Evolutionary conservation across 2,329 filamentous ascomycete genomes (phyloP), one percentile per base, ranked within the genome.

Genomic region (Sclerotinia minor): DNA sequence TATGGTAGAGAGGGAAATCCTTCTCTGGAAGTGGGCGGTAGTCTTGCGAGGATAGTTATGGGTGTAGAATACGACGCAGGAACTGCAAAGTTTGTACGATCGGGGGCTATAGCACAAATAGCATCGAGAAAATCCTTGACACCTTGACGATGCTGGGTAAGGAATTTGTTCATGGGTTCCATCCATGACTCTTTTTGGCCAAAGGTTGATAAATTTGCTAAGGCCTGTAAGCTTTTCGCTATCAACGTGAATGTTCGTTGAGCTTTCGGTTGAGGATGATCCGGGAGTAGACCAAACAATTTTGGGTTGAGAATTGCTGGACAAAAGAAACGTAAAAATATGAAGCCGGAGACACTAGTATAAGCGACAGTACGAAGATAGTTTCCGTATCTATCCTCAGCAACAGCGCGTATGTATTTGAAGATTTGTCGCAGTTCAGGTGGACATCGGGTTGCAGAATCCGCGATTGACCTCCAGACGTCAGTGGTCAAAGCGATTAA

Each of bases 181-280:
- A 98, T 97, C 92, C 93, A 98, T n/a, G 90, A 88, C 78, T 98
- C 94, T 77, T 97, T 96, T 76, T 91, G 94, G 52, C 94, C 94
- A 76, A 97, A 97, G 0, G 88, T 92, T 2, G 92, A 92, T 79
- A 97, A 84, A 77, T 97, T 97, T 24, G 93, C 92, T 68, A 98
- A 83, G 21, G 92, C 94, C 79, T 97, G 94, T 11, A 98, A 82
- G 1, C 91, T 92, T 79, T 98, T 98, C 32, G 94, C 92, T 69
- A 98, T 94, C 61, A 98, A 84, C 0, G 94, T 97, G 65, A 97
- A 84, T 0, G 94, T 96, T 53, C 94, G 88, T 76, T 96, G 92
- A 15, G 94, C 92, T 65, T 89, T 89, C 35, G 89, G 87, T 61
- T 90, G 90, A 32, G 94, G 93, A 72, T 96, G 91, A 74, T 97